Conservation (phyloP, 2,329 filamentous ascomycete species). For the Trichoderma cornu-damae region DNA sequence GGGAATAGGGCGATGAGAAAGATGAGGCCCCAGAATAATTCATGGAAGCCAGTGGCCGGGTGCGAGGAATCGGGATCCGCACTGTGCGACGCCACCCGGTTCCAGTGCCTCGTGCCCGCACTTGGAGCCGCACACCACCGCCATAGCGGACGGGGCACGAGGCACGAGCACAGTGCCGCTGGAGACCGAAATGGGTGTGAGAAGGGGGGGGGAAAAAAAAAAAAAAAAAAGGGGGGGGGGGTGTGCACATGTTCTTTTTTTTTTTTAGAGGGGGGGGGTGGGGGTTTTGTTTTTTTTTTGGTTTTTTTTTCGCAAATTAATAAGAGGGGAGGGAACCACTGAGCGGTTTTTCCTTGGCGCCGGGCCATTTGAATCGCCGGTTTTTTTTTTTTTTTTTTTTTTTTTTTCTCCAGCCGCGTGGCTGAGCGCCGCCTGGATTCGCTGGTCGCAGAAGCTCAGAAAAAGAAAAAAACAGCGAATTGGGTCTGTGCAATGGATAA, state of each 20-base stretch:
- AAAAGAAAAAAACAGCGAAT: too few species aligned
- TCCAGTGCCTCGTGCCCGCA: background rate
- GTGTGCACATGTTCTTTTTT: background rate
- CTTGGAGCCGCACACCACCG: background rate
- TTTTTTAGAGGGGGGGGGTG: too few species aligned
- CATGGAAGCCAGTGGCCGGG: too few species aligned
- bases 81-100: background rate
- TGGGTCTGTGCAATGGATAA: too few species aligned
- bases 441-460: background rate
- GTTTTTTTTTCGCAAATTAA: slow-evolving; percentile 4
- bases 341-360: slow-evolving; percentile 14
- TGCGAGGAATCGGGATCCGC: too few species aligned
- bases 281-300: too few species aligned
- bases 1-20: background rate
- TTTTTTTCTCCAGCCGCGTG: background rate
- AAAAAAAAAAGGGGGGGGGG: background rate
- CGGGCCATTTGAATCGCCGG: background rate
- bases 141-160: slow-evolving; percentile 6
- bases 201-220: too few species aligned
- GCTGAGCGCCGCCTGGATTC: slow-evolving; percentile 5
- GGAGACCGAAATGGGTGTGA: too few species aligned
- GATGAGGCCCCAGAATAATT: background rate
- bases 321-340: background rate
- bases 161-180: background rate
- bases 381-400: background rate